Conservation (phyloP, 108 stramenopile species). For the Bacterosira constricta region DNA sequence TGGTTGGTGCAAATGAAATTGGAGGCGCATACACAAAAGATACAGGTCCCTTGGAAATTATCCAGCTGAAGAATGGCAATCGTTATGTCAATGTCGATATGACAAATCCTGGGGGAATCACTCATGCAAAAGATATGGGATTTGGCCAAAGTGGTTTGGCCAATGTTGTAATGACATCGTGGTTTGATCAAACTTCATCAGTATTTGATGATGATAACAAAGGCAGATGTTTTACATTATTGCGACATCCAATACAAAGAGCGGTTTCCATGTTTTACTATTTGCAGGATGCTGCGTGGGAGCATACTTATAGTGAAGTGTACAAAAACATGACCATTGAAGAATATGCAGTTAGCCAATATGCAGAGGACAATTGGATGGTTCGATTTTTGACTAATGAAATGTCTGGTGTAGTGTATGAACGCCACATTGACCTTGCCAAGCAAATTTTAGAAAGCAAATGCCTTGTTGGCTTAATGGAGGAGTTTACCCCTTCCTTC, state of each 20-base stretch:
- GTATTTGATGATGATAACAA: constrained; percentile 35
- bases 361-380: constrained; percentile 52
- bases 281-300: constrained; percentile 47
- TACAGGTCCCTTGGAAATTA: constrained; percentile 21
- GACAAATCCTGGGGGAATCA: constrained; percentile 36
- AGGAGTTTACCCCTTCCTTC: constrained; percentile 33
- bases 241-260: constrained; percentile 39
- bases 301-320: constrained; percentile 41
- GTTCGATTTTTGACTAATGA: constrained; percentile 42
- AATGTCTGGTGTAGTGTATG: constrained; percentile 32
- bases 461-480: constrained; percentile 40
- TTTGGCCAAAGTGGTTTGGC: constrained; percentile 43
- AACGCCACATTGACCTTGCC: constrained; percentile 36
- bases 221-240: constrained; percentile 32
- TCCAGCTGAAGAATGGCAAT: constrained; percentile 37
- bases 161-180: constrained; percentile 45
- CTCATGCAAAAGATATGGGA: constrained; percentile 42
- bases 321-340: constrained; percentile 40
- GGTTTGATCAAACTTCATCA: constrained; percentile 34
- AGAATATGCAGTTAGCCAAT: constrained; percentile 44
- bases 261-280: constrained; percentile 46
- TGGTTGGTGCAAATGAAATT: constrained; percentile 45
- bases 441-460: constrained; percentile 46
- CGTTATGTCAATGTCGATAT: constrained; percentile 59
- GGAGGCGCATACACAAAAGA: constrained; percentile 16